Conservation (phyloP, 78 protist species). For the Guillardia theta region DNA sequence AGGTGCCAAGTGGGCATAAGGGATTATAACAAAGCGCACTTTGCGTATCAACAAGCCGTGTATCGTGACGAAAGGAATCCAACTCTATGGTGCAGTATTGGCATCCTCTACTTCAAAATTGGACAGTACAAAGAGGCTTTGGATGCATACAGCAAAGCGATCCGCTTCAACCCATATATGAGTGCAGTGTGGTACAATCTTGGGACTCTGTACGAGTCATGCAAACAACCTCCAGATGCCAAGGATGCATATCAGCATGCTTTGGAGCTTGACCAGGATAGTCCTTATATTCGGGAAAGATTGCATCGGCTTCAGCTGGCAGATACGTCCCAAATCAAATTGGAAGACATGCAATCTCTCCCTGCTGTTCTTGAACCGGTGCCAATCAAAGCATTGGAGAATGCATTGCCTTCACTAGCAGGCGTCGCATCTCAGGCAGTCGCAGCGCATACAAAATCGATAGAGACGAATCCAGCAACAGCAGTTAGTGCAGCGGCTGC, state of each 20-base stretch:
- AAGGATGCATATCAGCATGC: background rate
- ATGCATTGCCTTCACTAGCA: no score
- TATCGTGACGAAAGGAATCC: conserved; percentile 80
- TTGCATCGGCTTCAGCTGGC: no score
- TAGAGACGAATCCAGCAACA: no score
- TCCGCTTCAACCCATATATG: conserved; percentile 73
- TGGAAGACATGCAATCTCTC: no score
- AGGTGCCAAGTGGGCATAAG: conserved; percentile 76
- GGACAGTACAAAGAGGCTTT: conserved; percentile 81
- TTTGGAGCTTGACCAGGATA: background rate
- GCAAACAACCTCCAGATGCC: conserved; percentile 64
- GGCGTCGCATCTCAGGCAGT: no score
- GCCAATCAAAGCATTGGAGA: no score
- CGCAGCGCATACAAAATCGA: no score
- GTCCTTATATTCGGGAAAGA: no score
- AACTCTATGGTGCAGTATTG: conserved; percentile 83
- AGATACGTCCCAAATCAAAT: no score
- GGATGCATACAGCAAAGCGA: conserved; percentile 83
- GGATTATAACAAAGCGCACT: conserved; percentile 77
- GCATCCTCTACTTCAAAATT: conserved; percentile 83
- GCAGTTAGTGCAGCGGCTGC: no score
- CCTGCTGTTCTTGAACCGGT: no score
- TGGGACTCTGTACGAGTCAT: conserved; percentile 83
- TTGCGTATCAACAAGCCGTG: conserved; percentile 75
- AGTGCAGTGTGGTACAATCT: conserved; percentile 80